Evolutionary conservation across 331 rosid genomes (phyloP).

Genomic region (Pyrus hybrid): DNA sequence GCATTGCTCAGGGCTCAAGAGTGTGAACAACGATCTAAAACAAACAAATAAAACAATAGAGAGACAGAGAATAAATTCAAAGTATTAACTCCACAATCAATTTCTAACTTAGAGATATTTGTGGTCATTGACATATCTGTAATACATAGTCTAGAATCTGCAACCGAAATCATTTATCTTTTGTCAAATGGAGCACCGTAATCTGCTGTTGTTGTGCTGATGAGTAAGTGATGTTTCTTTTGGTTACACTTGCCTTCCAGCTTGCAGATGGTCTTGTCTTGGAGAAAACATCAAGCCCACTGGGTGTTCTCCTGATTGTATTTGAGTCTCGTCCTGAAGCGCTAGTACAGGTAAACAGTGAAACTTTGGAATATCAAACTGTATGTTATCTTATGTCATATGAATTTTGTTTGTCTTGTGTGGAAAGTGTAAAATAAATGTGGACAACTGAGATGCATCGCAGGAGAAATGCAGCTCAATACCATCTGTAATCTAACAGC

Average conservation of each 20-base stretch:
- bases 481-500: not conserved
- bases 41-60: not conserved
- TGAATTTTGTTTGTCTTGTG: not conserved
- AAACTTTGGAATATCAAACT: not conserved
- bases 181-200: not conserved
- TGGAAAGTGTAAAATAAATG: not conserved
- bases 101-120: not conserved
- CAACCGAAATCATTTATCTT: not conserved
- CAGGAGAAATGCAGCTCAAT: not conserved
- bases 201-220: not conserved
- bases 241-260: constrained; percentile 33
- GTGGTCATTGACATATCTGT: not conserved
- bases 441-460: not conserved
- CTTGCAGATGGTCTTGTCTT: constrained; percentile 85
- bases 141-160: not conserved
- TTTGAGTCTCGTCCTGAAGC: constrained; percentile 99
- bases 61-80: not conserved
- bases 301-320: constrained; percentile 89
- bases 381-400: not conserved
- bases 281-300: constrained; percentile 90
- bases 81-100: not conserved
- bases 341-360: constrained; percentile 65
- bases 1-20: not conserved
- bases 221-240: constrained; percentile 21
- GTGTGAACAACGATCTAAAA: not conserved